Percentiles rank a stretch among this genome's conserved stretches.
phyloP scores from a whole-genome alignment of 1,284 basidiomycete species.

The Cryptococcus sp. region DNA sequence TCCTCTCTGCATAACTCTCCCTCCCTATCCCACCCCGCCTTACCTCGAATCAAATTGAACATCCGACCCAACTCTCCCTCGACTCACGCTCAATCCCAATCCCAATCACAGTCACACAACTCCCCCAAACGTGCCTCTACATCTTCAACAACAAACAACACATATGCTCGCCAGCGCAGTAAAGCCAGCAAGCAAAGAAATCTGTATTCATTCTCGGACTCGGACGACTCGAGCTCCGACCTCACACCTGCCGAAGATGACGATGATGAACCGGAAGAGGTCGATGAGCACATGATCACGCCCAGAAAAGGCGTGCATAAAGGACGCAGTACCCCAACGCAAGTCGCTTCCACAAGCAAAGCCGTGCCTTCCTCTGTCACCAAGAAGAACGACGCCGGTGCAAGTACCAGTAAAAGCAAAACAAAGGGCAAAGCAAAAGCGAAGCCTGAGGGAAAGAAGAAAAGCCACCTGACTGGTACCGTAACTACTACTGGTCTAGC shows the following conservation, averaged over 20 bases:
- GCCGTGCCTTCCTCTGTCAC: conserved; percentile 2
- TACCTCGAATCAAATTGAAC: conserved; percentile 15
- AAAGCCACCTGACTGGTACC: conserved; percentile 5
- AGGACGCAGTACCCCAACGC: conserved; percentile 9
- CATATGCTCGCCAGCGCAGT: conserved; percentile 1
- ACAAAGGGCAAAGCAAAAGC: conserved; percentile 4
- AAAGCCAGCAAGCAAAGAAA: not conserved
- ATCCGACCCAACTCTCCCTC: conserved; percentile 10
- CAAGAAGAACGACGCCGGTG: not conserved
- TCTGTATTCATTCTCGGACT: not conserved
- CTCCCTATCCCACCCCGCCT: conserved; percentile 4
- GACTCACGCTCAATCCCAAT: too few species aligned
- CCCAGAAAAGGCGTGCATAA: conserved; percentile 19
- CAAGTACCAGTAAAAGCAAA: not conserved
- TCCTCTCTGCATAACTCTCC: conserved; percentile 2
- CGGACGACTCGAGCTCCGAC: conserved; percentile 11
- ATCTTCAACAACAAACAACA: not conserved
- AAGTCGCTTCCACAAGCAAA: conserved; percentile 2
- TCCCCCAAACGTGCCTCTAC: not conserved
- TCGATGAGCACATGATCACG: conserved; percentile 24
- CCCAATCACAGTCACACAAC: conserved; percentile 6
- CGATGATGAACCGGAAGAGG: conserved; percentile 18
- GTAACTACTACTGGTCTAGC: conserved; percentile 27
- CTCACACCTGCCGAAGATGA: conserved; percentile 20
- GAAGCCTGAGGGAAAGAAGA: conserved; percentile 16